Base-by-base conservation (phyloP, 2,329 filamentous ascomycete genomes). In the Colletotrichum somersetense region DNA sequence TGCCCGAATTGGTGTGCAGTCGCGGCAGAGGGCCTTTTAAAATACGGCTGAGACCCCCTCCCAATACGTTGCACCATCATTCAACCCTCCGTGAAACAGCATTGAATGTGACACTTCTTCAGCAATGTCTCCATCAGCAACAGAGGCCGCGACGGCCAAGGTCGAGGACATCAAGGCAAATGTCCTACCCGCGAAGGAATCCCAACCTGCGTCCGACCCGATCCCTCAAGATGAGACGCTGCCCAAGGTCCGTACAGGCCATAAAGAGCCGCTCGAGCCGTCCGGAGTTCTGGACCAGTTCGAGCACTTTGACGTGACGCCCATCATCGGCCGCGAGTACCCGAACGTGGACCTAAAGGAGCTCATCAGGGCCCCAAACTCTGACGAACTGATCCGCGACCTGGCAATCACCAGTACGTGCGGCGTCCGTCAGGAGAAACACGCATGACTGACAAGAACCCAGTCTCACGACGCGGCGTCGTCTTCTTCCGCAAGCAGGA, bases 401-500 rank as follows among this genome's bases (percentile, higher is more conserved):
- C 82, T 94, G 0, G 91, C 90, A 46, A 90, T 93, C 72, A 92
- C 89, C 1, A 88, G 90, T 92, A 81, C 75, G 83, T 26, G 12
- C 3, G 2, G 2, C 11, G 23, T 48, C 26, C 40, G 7, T 2
- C 16, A 1, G 2, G 16, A 33, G n/a, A 30, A 5, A 10, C 33
- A 8, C 0, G 11, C 23, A 3, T 8, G 20, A 26, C 50, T 68
- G 40, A 56, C 50, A 5, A 14, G 1, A 35, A 3, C 0, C 30
- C 53, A 92, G 91, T 93, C 74, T 92, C 91, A 1, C 87, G 89
- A 72, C 88, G 91, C 0, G 91, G 91, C 12, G 91, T 93, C 4
- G 90, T 93, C 42, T 92, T 93, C 82, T 92, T 93, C 81, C 88
- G 91, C 26, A 85, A 87, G 40, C 91, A 93, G 74, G 84, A 91